Evolutionary conservation across 2,329 filamentous ascomycete species (phyloP).

Genomic region (Colletotrichum brevisporum): DNA sequence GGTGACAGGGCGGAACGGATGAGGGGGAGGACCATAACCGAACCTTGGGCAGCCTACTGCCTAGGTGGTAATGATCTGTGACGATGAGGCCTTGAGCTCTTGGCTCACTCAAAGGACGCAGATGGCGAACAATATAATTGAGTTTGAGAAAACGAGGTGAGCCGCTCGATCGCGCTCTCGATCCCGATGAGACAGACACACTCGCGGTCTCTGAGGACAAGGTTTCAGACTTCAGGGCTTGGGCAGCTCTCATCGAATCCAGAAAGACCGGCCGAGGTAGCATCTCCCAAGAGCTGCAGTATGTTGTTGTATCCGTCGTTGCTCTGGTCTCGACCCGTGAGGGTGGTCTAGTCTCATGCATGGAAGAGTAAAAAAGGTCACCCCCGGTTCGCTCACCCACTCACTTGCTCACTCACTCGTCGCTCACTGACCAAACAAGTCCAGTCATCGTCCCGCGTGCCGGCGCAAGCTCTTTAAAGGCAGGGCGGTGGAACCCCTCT

Average conservation of each 20-base stretch:
- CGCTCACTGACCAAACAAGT: no score
- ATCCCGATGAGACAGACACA: slow-evolving; percentile 9
- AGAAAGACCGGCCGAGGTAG: slow-evolving; percentile 5
- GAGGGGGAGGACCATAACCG: slow-evolving; percentile 13
- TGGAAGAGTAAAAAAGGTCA: background rate
- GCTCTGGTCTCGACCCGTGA: slow-evolving; percentile 1
- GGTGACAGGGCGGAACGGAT: background rate
- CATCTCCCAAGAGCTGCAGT: background rate
- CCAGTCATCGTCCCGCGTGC: no score
- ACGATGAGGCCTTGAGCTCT: background rate
- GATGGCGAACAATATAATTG: no score
- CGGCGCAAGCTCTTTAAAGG: background rate
- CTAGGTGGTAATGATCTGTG: no score
- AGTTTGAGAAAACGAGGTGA: no score
- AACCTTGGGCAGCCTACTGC: background rate
- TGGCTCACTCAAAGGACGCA: no score
- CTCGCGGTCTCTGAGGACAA: background rate
- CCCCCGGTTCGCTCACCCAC: background rate
- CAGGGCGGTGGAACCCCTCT: slow-evolving; percentile 19
- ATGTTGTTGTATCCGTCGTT: background rate
- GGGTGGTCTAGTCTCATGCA: slow-evolving; percentile 13
- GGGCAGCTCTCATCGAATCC: background rate
- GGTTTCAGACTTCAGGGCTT: background rate
- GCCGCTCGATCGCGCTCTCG: background rate
- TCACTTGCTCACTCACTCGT: background rate